Conservation (phyloP, 2,329 filamentous ascomycete species). For the Penicillium sp. region DNA sequence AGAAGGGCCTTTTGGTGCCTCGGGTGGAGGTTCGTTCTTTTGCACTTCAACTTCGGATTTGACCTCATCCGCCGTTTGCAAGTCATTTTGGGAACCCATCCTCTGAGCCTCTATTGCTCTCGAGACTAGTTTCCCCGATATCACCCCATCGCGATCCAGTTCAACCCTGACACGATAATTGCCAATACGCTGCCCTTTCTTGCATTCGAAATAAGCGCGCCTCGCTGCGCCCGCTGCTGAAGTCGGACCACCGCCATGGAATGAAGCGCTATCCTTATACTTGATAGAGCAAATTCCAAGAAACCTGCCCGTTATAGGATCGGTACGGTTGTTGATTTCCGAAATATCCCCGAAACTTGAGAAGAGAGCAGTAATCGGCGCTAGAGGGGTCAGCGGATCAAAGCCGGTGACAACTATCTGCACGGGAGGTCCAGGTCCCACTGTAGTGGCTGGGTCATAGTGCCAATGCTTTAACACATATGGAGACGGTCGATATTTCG, state of each 20-base stretch:
- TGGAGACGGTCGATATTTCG: constrained; percentile 73
- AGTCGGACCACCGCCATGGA: constrained; percentile 58
- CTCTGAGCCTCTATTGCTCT: constrained; percentile 72
- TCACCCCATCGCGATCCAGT: constrained; percentile 84
- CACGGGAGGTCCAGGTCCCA: constrained; percentile 85
- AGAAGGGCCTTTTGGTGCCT: constrained; percentile 84
- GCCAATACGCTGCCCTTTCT: constrained; percentile 80
- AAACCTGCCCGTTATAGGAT: constrained; percentile 92
- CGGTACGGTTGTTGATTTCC: constrained; percentile 90
- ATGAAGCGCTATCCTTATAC: constrained; percentile 73
- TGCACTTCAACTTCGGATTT: constrained; percentile 48
- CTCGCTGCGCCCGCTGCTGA: constrained; percentile 81
- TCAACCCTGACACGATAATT: constrained; percentile 78
- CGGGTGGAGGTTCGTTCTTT: constrained; percentile 72
- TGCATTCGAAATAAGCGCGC: constrained; percentile 72
- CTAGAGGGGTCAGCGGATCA: constrained; percentile 81
- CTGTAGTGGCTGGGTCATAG: constrained; percentile 81
- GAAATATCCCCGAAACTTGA: constrained; percentile 70
- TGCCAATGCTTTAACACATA: constrained; percentile 82
- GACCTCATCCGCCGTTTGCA: constrained; percentile 31
- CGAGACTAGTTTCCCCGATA: constrained; percentile 79
- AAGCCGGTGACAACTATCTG: constrained; percentile 96
- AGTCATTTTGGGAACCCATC: constrained; percentile 50
- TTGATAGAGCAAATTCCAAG: constrained; percentile 91
- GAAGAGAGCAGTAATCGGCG: constrained; percentile 44